Base-by-base conservation (phyloP, 176 grass and related monocot genomes). In the Paspalum notatum region DNA sequence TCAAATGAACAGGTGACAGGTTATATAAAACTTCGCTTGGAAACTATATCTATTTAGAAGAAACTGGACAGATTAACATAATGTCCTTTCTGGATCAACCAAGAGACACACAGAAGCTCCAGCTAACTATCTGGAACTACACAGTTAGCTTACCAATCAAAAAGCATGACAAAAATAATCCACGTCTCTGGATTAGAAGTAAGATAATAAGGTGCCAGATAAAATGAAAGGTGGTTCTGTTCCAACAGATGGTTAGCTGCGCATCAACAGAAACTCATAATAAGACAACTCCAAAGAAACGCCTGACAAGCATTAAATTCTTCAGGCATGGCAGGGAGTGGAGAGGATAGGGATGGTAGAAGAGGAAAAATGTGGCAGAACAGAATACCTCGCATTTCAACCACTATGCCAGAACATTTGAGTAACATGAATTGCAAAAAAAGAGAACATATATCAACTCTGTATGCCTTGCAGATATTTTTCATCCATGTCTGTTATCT, bases 401-500 rank as follows among this genome's bases (percentile, higher is more conserved):
- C 12, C 82, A 63, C 18, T 43, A 50, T 53, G 47, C 54, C 41
- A 44, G 12, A 84, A 47, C 75, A 62, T 75, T 47, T 80, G n/a
- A 80, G 42, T 80, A 72, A 62, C 40, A 89, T 44, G 66, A 84
- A 54, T 55, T 70, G 63, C 52, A 72, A 74, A 75, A 75, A 43
- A 27, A 17, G 13, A 51, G 18, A 52, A 38, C 55, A 57, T 81
- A 64, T 81, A 89, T 22, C 65, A 57, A 77, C 20, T 48, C 40
- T 89, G 55, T 76, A 58, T 85, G 55, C 58, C 77, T 76, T 55
- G 71, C 82, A 80, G 39, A 71, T 54, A 38, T 51, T 18, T 63
- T 81, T 22, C 48, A 24, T 13, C 68, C 82, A 81, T 71, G 47
- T 75, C 57, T 85, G 64, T 81, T 81, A 43, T 73, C 87, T 71